Conservation (phyloP, 2,329 filamentous ascomycete species). For the Botrytis elliptica region DNA sequence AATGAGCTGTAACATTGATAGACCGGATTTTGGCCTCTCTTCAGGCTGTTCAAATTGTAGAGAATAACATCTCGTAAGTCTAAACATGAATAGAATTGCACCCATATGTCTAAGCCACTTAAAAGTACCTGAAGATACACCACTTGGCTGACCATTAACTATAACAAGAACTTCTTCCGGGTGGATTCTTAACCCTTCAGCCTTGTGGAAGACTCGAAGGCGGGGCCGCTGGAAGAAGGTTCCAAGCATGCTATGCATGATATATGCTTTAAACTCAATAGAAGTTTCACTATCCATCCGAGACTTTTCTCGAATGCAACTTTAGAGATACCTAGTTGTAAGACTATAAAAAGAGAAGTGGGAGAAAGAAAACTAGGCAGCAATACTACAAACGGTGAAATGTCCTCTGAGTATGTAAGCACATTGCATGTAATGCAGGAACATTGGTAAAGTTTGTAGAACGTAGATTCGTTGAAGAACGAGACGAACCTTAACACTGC, state of each 20-base stretch:
- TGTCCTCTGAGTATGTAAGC: background rate
- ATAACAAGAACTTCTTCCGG: background rate
- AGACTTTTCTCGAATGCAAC: background rate
- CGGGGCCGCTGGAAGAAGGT: background rate
- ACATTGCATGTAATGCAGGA: constrained; percentile 14
- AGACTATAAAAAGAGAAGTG: background rate
- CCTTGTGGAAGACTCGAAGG: background rate
- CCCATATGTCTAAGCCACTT: background rate
- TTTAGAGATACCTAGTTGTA: background rate
- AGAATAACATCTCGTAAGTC: background rate
- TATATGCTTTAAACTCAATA: background rate
- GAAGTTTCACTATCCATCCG: background rate
- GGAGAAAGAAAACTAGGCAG: background rate
- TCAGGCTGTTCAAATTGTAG: background rate
- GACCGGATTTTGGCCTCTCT: background rate
- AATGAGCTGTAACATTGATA: background rate
- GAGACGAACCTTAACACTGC: background rate
- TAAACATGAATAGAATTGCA: background rate
- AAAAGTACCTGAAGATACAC: background rate
- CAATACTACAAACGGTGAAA: background rate
- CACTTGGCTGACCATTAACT: background rate
- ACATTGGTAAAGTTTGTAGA: background rate
- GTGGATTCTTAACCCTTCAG: background rate
- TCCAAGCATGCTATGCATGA: constrained; percentile 1
- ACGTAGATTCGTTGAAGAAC: constrained; percentile 3